A percentile compares a stretch with the other conserved stretches of the same genome.
These are phyloP conservation scores for Microdochium paspali DNA, from an alignment of 2,329 filamentous ascomycete species.

Conservation along the genomic window DNA sequence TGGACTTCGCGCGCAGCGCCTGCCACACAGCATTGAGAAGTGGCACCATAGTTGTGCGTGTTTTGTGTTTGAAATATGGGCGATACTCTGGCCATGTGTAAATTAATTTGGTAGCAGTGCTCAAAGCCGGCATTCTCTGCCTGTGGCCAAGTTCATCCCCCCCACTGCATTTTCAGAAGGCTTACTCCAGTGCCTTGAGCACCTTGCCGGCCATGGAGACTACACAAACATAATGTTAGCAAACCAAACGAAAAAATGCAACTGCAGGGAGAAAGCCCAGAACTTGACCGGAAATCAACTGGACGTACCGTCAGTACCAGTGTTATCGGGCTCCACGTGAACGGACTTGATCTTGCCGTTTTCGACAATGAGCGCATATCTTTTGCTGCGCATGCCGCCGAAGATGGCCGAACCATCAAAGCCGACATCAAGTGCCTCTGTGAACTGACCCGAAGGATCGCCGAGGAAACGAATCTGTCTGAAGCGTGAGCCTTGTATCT, in stretches of 20 bases:
- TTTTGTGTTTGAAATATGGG: too few relatives aligned
- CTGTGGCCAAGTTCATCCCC: too few relatives aligned
- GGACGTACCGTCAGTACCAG: conserved; percentile 61
- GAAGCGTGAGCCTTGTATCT: background rate
- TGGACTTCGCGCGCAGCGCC: too few relatives aligned
- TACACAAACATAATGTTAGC: background rate
- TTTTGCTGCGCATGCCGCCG: conserved; percentile 74
- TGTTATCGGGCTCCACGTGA: conserved; percentile 83
- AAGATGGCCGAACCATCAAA: conserved; percentile 78
- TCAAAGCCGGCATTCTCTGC: too few relatives aligned
- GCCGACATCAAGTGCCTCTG: conserved; percentile 69
- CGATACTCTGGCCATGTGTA: too few relatives aligned
- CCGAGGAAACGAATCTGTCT: conserved; percentile 77
- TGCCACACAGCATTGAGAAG: too few relatives aligned
- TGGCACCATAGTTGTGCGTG: too few relatives aligned
- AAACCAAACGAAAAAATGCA: background rate
- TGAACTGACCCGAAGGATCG: conserved; percentile 72
- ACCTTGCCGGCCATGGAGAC: background rate
- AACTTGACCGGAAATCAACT: background rate
- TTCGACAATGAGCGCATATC: conserved; percentile 76
- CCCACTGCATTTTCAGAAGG: too few relatives aligned
- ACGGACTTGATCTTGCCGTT: conserved; percentile 76
- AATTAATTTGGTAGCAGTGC: too few relatives aligned
- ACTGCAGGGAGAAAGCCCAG: too few relatives aligned
- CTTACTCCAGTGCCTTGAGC: background rate